phyloP scores from a whole-genome alignment of 306 rosid species.

The Clitoria ternatea region DNA sequence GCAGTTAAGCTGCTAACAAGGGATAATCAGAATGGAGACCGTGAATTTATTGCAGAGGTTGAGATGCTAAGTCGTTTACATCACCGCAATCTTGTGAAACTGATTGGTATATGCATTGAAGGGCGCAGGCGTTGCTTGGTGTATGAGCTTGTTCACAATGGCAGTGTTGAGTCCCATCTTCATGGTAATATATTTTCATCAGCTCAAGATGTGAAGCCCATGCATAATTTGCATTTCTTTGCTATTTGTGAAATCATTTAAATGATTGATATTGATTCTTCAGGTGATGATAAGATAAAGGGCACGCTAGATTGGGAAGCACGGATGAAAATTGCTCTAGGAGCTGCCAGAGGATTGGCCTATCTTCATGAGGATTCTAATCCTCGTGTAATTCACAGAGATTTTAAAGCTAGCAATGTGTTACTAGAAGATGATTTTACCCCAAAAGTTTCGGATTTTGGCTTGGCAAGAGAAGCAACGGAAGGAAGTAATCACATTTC shows the following conservation, averaged over 20 bases:
- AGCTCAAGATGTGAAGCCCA: slow-evolving; percentile 2
- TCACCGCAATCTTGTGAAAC: slow-evolving; percentile 91
- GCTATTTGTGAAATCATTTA: slow-evolving; percentile 16
- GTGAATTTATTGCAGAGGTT: slow-evolving; percentile 95
- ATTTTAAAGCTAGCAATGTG: slow-evolving; percentile 92
- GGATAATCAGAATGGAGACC: slow-evolving; percentile 83
- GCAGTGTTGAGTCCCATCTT: slow-evolving; percentile 97
- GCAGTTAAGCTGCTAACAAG: slow-evolving; percentile 87
- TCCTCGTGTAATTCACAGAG: slow-evolving; percentile 95
- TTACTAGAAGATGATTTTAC: slow-evolving; percentile 88
- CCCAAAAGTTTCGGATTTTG: slow-evolving; percentile 95
- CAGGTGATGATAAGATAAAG: slow-evolving; percentile 73
- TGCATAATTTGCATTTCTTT: background rate
- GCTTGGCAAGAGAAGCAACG: slow-evolving; percentile 96
- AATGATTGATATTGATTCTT: slow-evolving; percentile 26
- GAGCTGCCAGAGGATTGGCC: slow-evolving; percentile 97
- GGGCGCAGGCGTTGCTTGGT: slow-evolving; percentile 81
- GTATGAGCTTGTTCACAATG: slow-evolving; percentile 85
- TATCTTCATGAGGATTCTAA: slow-evolving; percentile 98
- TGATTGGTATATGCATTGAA: slow-evolving; percentile 92
- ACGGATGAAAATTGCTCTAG: slow-evolving; percentile 88
- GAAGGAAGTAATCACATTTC: slow-evolving; percentile 94
- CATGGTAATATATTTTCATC: slow-evolving; percentile 56
- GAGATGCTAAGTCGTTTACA: slow-evolving; percentile 96
- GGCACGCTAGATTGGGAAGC: slow-evolving; percentile 96